Percentiles rank a stretch among this genome's conserved stretches.
Evolutionary conservation across 345 rosid species (phyloP).

Genomic region (Camelina sativa): DNA sequence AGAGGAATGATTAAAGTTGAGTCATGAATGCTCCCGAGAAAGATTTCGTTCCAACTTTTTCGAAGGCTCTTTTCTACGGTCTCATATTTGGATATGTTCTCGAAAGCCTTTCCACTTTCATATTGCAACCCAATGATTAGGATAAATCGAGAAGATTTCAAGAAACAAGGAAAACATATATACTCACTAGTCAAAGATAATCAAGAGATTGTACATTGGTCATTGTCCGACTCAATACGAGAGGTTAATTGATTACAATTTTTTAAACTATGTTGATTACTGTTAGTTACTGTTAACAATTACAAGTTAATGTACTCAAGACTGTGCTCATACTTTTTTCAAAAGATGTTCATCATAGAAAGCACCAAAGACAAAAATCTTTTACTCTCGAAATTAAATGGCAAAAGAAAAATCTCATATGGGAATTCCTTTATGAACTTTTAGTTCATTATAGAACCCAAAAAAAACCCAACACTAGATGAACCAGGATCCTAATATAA

Average conservation of each 20-base stretch:
- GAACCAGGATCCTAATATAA: neutral
- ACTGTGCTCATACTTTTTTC: neutral
- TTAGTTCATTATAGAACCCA: neutral
- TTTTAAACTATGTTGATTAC: no score
- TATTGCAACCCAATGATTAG: neutral
- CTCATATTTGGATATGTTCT: neutral
- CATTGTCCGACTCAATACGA: neutral
- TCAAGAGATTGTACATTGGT: neutral
- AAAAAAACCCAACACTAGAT: neutral
- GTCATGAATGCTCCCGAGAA: conserved; percentile 1
- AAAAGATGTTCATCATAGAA: conserved; percentile 26
- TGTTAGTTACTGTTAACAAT: neutral
- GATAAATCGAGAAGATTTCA: neutral
- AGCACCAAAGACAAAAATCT: neutral
- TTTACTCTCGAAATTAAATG: conserved; percentile 1
- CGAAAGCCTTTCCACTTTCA: neutral
- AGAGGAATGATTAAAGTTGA: conserved; percentile 26
- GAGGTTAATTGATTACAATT: neutral
- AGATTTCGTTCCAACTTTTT: conserved; percentile 18
- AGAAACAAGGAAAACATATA: neutral
- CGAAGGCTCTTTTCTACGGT: neutral
- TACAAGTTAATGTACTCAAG: neutral
- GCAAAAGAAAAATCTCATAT: neutral
- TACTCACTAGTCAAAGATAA: neutral
- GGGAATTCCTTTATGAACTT: neutral